phyloP scores from a whole-genome alignment of 2,329 filamentous ascomycete species.

The Penicillium sp. region DNA sequence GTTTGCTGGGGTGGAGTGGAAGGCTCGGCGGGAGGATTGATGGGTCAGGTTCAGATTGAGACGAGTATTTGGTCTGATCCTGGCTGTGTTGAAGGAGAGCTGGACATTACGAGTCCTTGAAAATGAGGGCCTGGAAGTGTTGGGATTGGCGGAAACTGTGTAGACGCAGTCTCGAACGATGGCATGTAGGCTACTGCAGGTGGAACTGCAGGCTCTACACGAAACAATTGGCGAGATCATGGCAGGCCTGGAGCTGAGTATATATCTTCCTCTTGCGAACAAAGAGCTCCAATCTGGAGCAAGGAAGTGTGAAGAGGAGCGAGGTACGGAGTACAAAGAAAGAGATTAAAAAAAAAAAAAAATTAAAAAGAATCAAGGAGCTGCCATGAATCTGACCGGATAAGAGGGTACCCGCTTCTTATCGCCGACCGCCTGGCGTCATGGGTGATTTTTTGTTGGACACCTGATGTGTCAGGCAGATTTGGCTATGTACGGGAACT shows the following conservation, averaged over 20 bases:
- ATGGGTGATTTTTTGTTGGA: constrained; percentile 5
- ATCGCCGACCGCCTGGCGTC: constrained; percentile 28
- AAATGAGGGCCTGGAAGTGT: neutral
- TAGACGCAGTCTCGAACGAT: constrained; percentile 24
- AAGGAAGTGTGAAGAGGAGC: neutral
- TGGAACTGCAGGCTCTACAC: constrained; percentile 34
- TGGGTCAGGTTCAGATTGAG: neutral
- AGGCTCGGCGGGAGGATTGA: neutral
- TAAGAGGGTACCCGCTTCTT: constrained; percentile 21
- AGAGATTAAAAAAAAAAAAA: constrained; percentile 14
- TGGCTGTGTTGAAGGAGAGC: neutral
- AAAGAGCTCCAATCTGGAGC: neutral
- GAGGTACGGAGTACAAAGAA: neutral
- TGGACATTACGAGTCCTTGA: neutral
- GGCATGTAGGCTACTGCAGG: constrained; percentile 35
- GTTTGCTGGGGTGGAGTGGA: neutral
- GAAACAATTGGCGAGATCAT: constrained; percentile 34
- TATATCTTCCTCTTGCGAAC: neutral
- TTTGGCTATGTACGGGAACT: neutral
- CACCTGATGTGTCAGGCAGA: constrained; percentile 2
- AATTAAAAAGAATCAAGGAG: constrained; percentile 4
- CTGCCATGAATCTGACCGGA: constrained; percentile 10
- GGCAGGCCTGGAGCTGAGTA: neutral
- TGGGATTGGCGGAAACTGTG: constrained; percentile 16
- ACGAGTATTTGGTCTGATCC: neutral